phyloP scores from a whole-genome alignment of 805 yeast species.

The Kodamaea sagamina region DNA sequence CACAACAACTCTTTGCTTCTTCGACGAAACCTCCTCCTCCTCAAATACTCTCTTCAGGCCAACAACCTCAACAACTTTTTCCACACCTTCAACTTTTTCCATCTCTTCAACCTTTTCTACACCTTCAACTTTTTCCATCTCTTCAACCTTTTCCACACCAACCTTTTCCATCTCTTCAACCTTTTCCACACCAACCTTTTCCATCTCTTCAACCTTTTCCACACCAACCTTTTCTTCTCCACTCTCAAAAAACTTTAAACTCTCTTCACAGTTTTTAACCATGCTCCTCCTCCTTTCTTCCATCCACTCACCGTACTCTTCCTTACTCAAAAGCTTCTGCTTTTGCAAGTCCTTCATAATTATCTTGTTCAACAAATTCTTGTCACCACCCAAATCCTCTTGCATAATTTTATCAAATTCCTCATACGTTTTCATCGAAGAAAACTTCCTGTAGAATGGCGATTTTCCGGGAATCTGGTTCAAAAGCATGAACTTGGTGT shows the following conservation, averaged over 20 bases:
- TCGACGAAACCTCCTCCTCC: neutral
- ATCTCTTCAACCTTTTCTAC: too few relatives aligned
- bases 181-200: too few relatives aligned
- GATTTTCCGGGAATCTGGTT: slow-evolving; percentile 80
- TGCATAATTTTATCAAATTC: slow-evolving; percentile 44
- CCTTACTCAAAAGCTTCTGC: slow-evolving; percentile 24
- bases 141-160: too few relatives aligned
- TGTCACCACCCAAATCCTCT: slow-evolving; percentile 36
- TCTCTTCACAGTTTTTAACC: slow-evolving; percentile 12
- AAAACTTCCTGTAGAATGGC: slow-evolving; percentile 55
- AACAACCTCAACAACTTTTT: too few relatives aligned
- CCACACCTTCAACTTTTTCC: too few relatives aligned
- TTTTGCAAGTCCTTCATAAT: slow-evolving; percentile 35
- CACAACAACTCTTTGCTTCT: slow-evolving; percentile 4
- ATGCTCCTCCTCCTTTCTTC: slow-evolving; percentile 13
- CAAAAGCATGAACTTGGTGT: slow-evolving; percentile 78
- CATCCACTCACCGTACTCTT: slow-evolving; percentile 18
- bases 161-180: too few relatives aligned
- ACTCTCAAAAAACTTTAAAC: slow-evolving; percentile 1
- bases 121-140: too few relatives aligned
- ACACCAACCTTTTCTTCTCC: slow-evolving; percentile 1
- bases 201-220: too few relatives aligned
- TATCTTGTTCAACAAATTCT: slow-evolving; percentile 20
- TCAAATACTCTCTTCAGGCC: neutral
- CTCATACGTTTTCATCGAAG: slow-evolving; percentile 55